Conservation (phyloP, 257 asterid species). For the Plantago major region DNA sequence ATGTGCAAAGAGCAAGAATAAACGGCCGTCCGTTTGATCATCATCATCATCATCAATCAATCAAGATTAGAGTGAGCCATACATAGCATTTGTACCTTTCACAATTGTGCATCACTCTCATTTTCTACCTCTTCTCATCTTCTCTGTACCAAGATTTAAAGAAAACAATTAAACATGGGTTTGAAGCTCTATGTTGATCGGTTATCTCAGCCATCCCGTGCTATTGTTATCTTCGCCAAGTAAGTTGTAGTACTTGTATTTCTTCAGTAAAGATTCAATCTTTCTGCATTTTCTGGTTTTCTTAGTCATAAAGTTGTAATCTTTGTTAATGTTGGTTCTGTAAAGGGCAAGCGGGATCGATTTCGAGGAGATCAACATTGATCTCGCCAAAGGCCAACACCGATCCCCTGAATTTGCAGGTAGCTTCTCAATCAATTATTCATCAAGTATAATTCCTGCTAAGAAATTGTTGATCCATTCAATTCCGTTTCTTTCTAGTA, state of each 20-base stretch:
- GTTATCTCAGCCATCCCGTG: slow-evolving; percentile 87
- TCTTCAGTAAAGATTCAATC: background rate
- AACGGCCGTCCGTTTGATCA: no score
- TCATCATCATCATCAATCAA: no score
- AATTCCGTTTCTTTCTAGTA: background rate
- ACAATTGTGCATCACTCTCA: background rate
- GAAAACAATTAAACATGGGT: slow-evolving; percentile 32
- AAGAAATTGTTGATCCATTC: no score
- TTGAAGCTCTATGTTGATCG: slow-evolving; percentile 75
- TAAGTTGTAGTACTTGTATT: slow-evolving; percentile 19
- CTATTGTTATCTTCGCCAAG: slow-evolving; percentile 82
- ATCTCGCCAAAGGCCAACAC: slow-evolving; percentile 47
- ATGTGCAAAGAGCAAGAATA: no score
- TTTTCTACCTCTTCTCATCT: background rate
- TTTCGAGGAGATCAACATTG: slow-evolving; percentile 70
- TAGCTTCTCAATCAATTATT: background rate
- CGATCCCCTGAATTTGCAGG: slow-evolving; percentile 66
- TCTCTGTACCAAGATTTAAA: background rate
- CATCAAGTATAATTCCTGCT: no score
- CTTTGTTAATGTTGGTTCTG: background rate
- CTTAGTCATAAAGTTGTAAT: background rate
- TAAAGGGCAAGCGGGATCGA: slow-evolving; percentile 61
- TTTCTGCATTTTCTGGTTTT: background rate
- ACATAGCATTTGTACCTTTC: no score
- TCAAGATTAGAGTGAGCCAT: no score